Evolutionary conservation across 164 flowering plant genomes (phyloP).

Genomic region (Aristolochia contorta): DNA sequence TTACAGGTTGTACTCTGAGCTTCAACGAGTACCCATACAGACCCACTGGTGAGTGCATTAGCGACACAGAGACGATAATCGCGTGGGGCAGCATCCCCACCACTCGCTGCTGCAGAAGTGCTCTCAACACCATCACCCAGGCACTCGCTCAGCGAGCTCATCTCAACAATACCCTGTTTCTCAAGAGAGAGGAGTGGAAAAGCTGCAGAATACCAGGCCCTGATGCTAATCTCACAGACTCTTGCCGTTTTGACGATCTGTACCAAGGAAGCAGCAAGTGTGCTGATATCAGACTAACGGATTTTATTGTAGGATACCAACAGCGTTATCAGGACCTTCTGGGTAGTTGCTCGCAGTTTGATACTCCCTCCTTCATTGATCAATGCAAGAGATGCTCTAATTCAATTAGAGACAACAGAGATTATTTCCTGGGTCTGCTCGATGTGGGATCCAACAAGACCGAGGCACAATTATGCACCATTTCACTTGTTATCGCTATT

Average conservation of each 20-base stretch:
- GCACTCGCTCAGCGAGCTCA: constrained; percentile 31
- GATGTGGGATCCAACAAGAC: not conserved
- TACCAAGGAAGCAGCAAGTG: constrained; percentile 21
- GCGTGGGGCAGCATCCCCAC: constrained; percentile 30
- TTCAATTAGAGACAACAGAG: constrained; percentile 9
- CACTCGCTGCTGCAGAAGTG: constrained; percentile 41
- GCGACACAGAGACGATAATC: constrained; percentile 11
- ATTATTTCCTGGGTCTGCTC: constrained; percentile 5
- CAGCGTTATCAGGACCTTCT: constrained; percentile 1
- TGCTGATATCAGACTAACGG: constrained; percentile 17
- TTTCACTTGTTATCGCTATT: constrained; percentile 22
- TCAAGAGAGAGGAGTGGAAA: constrained; percentile 21
- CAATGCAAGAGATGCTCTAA: constrained; percentile 24
- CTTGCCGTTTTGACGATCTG: constrained; percentile 28
- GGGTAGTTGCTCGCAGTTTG: constrained; percentile 25
- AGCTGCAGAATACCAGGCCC: constrained; percentile 17
- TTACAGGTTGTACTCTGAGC: constrained; percentile 30
- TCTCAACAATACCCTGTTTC: constrained; percentile 17
- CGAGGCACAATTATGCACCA: constrained; percentile 21
- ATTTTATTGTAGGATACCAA: not conserved
- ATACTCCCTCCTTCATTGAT: constrained; percentile 12
- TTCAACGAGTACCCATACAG: constrained; percentile 28
- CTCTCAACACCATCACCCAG: constrained; percentile 24
- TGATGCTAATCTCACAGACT: constrained; percentile 8
- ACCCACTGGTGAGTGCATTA: constrained; percentile 38